Percentiles rank a stretch among this genome's conserved stretches.
Conservation (phyloP, 768 basidiomycete genomes). For the Panaeolus papilionaceus region DNA sequence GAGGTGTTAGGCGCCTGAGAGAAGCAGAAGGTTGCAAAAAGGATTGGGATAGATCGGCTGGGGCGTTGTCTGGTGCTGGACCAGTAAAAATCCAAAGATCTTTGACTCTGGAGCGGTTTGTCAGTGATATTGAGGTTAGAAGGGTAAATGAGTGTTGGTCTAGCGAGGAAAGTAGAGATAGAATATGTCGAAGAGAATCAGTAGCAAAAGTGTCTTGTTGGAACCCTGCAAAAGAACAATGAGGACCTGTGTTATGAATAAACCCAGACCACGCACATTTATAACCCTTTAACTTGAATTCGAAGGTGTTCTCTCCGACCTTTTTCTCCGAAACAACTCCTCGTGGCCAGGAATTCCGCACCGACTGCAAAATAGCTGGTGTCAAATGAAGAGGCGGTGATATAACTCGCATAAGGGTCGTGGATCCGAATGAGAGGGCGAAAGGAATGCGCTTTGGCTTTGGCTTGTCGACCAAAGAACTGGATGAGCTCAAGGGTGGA, state of each 20-base stretch:
- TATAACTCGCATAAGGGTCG: constrained; percentile 73
- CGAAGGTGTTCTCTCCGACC: constrained; percentile 71
- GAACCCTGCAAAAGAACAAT: constrained; percentile 57
- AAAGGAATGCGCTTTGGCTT: constrained; percentile 56
- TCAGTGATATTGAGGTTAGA: constrained; percentile 72
- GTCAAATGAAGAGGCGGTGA: constrained; percentile 78
- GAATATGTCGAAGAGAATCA: constrained; percentile 76
- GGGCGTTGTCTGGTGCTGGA: constrained; percentile 44
- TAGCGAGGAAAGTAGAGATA: constrained; percentile 68
- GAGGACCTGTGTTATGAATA: not conserved
- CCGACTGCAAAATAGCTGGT: constrained; percentile 82
- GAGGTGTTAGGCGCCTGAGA: constrained; percentile 17
- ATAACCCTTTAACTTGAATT: constrained; percentile 85
- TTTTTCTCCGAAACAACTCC: constrained; percentile 83
- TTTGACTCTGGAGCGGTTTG: constrained; percentile 73
- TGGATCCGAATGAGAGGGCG: constrained; percentile 75
- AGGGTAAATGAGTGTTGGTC: constrained; percentile 74
- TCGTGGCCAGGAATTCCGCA: constrained; percentile 79
- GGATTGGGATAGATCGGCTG: constrained; percentile 31
- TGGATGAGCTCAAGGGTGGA: constrained; percentile 33
- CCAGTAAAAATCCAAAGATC: constrained; percentile 83
- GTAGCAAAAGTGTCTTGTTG: constrained; percentile 77
- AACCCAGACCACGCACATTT: constrained; percentile 56
- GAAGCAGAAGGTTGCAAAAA: constrained; percentile 12
- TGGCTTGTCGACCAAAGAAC: constrained; percentile 36